Percentiles rank a stretch among this genome's conserved stretches.
phyloP scores from a whole-genome alignment of 225 moss, liverwort and hornwort genomes.

The Sphagnum contortum region DNA sequence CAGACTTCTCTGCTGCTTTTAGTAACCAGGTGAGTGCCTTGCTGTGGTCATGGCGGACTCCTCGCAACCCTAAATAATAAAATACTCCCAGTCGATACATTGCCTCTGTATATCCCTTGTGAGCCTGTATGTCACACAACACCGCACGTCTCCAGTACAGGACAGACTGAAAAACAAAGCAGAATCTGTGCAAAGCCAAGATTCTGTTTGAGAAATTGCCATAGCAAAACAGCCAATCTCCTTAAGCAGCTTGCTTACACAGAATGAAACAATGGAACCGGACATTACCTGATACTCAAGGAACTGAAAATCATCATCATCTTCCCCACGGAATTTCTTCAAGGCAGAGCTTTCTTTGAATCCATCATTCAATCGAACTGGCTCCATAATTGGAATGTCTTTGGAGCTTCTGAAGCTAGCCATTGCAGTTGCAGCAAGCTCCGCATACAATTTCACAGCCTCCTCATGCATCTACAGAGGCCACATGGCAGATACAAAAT shows the following conservation, averaged over 20 bases:
- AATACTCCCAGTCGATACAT: constrained; percentile 86
- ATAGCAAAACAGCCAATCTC: too few species aligned
- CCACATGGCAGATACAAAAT: constrained; percentile 1
- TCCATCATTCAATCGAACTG: constrained; percentile 78
- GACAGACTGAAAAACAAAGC: background rate
- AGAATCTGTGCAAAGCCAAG: background rate
- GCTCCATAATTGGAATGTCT: constrained; percentile 68
- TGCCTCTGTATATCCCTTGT: constrained; percentile 65
- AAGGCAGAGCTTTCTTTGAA: constrained; percentile 87
- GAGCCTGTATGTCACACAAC: constrained; percentile 27
- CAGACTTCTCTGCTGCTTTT: constrained; percentile 90
- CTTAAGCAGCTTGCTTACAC: too few species aligned
- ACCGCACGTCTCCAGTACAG: background rate
- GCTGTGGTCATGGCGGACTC: constrained; percentile 79
- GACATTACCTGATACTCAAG: constrained; percentile 64
- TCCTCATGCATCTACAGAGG: constrained; percentile 49
- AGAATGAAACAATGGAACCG: background rate
- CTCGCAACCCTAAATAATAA: constrained; percentile 79
- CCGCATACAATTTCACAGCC: constrained; percentile 85
- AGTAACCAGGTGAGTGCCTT: constrained; percentile 85
- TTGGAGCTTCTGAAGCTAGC: constrained; percentile 78
- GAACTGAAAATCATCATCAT: constrained; percentile 97
- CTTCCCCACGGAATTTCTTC: constrained; percentile 69
- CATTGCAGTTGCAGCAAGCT: constrained; percentile 87
- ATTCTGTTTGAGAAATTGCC: background rate